Base-by-base conservation (phyloP, 2,329 filamentous ascomycete genomes). In the Trichophyton simii region DNA sequence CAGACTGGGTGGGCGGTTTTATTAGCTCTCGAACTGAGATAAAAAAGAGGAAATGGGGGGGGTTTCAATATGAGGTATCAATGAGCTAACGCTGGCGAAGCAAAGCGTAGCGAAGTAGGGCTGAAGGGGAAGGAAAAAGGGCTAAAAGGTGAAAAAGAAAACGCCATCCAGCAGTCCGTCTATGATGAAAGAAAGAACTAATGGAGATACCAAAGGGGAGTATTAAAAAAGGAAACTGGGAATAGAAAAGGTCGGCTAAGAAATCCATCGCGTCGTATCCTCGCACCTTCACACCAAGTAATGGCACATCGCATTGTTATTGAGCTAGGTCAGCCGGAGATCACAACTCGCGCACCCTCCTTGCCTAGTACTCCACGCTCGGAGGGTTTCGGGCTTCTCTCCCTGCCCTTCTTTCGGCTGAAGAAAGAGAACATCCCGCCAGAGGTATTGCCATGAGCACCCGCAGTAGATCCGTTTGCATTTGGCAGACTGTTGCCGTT, bases 361-460 rank as follows among this genome's bases (percentile, higher is more conserved):
- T 97, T 97, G 62, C 94, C 94, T 62, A 99, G 72, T 6, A 99
- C 91, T 62, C 94, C 94, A 61, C 90, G 83, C 76, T 97, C 91
- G 73, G 90, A 92, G 28, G 91, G 91, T 77, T 96, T 96, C 1
- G 94, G 94, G 72, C 91, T 96, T 73, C 91, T 86, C 61, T 91
- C 90, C 65, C 91, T 82, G 31, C 91, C 90, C 78, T 89, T 96
- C 77, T 95, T 96, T 69, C 91, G 82, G 66, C 83, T 89, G 63
- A 97, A 79, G 73, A 99, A 95, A 1, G 90, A 89, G 66, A 97
- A 87, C 81, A 96, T 92, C 59, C 91, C 89, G 18, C 86, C 85
- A 59, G 73, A 75, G n/a, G 69, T 66, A 85, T 83, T 66, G 69
- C 72, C 72, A 81, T 87, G 66, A 76, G 78, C 63, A 69, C 75